Base-by-base conservation (phyloP, 75 land plant species). In the Pseudotsuga menziesii region DNA sequence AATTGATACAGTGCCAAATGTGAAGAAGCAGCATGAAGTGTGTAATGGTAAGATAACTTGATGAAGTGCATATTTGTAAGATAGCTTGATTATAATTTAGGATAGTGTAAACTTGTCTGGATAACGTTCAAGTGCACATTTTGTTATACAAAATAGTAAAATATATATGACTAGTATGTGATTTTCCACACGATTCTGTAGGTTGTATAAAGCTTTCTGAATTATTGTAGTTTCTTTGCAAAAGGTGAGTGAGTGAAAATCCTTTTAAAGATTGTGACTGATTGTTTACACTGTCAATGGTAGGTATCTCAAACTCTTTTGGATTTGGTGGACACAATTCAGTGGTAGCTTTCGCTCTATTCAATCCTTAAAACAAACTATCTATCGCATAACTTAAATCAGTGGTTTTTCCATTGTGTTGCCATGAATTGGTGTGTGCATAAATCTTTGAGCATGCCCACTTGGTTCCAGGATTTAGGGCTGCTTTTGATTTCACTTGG, bases 241-340 rank as follows among this genome's bases (percentile, higher is more conserved):
- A 69, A 69, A 19, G 72, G 22, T 19, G 19, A 36, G 52, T 17
- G 39, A 20, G 7, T 69, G 23, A 69, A 19, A 69, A 20, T 41
- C 13, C 36, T 32, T 64, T 69, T 39, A 23, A 17, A 64, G 19
- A 16, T 19, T 11, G 41, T 29, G 3, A 39, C 72, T 69, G 72
- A 69, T 39, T 69, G 72, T 69, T 39, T 19, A 39, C n/a, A 29
- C 32, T 72, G 22, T 29, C 25, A 7, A 23, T 67, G 56, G 41
- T 83, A 90, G 88, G 67, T 59, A 89, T 90, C 69, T 89, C 93
- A 22, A 91, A 91, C 77, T 91, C 93, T 25, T 89, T 89, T 72
- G 91, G 93, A 61, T 91, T 91, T 74, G 93, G 93, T 35, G 92
- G 93, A 29, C 91, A 91, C 74, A 91, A 91, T 74, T 89, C 93